Evolutionary conservation across 805 yeast genomes (phyloP).

Genomic region (Lipomyces lipofer): DNA sequence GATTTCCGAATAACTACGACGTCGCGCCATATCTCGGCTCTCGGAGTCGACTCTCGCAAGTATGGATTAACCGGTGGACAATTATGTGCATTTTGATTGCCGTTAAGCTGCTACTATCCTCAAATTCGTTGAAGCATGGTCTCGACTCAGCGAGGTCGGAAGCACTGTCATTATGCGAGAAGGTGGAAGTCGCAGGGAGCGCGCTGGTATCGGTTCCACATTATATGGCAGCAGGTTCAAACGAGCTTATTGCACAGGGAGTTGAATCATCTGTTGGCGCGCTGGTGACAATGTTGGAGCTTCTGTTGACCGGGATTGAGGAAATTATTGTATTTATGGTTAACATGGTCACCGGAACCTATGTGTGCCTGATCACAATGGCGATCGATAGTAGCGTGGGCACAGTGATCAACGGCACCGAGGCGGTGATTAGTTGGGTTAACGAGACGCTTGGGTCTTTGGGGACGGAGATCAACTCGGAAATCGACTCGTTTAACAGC

Average conservation of each 20-base stretch:
- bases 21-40: conserved; percentile 37
- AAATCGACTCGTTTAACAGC: conserved; percentile 59
- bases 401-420: conserved; percentile 73
- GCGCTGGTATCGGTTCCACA: conserved; percentile 52
- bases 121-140: conserved; percentile 47
- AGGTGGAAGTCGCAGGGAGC: conserved; percentile 45
- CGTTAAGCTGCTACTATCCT: conserved; percentile 62
- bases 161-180: conserved; percentile 49
- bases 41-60: conserved; percentile 40
- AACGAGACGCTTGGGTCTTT: conserved; percentile 58
- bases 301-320: conserved; percentile 59
- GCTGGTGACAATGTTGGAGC: conserved; percentile 46
- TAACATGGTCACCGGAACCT: conserved; percentile 80
- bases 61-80: conserved; percentile 59
- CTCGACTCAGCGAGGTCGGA: conserved; percentile 45
- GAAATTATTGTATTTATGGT: conserved; percentile 61
- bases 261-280: conserved; percentile 53
- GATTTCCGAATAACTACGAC: conserved; percentile 19
- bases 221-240: conserved; percentile 56
- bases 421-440: conserved; percentile 57
- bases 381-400: conserved; percentile 71
- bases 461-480: conserved; percentile 65
- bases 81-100: conserved; percentile 55
- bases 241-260: conserved; percentile 50
- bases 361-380: conserved; percentile 76